Evolutionary conservation across 495 filamentous ascomycete genomes (phyloP).

Genomic region (Penicillium ucsense): DNA sequence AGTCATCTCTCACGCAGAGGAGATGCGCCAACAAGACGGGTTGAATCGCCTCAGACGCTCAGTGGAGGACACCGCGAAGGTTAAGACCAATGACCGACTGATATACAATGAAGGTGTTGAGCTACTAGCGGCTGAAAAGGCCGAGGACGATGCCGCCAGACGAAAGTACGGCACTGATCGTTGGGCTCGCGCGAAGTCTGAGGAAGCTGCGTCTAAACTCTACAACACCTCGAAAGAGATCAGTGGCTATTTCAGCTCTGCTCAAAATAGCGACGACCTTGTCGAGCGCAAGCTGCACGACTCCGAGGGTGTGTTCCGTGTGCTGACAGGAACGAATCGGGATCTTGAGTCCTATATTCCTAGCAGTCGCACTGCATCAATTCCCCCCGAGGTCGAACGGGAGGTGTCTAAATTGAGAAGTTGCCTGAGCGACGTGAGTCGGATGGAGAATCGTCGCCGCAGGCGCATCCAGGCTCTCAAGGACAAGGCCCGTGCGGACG

Average conservation of each 20-base stretch:
- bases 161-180: conserved; percentile 79
- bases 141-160: conserved; percentile 68
- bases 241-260: conserved; percentile 77
- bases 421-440: conserved; percentile 70
- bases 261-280: conserved; percentile 70
- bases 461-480: conserved; percentile 65
- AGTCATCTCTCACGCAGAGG: conserved; percentile 82
- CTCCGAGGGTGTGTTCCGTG: conserved; percentile 59
- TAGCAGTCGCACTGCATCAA: conserved; percentile 64
- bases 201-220: conserved; percentile 60
- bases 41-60: conserved; percentile 61
- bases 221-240: conserved; percentile 70
- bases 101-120: conserved; percentile 76
- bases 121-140: conserved; percentile 65
- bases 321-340: conserved; percentile 69
- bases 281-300: conserved; percentile 71
- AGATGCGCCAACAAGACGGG: conserved; percentile 88
- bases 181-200: conserved; percentile 65
- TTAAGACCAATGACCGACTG: conserved; percentile 63
- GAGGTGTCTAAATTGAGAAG: conserved; percentile 65
- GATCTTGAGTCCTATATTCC: conserved; percentile 83
- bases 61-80: conserved; percentile 76
- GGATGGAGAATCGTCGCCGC: conserved; percentile 67
- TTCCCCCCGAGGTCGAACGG: conserved; percentile 69
- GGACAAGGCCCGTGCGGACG: conserved; percentile 73